These are phyloP conservation scores for Omphalotus olearius DNA, from an alignment of 1,284 basidiomycete species.

Conservation along the genomic window DNA sequence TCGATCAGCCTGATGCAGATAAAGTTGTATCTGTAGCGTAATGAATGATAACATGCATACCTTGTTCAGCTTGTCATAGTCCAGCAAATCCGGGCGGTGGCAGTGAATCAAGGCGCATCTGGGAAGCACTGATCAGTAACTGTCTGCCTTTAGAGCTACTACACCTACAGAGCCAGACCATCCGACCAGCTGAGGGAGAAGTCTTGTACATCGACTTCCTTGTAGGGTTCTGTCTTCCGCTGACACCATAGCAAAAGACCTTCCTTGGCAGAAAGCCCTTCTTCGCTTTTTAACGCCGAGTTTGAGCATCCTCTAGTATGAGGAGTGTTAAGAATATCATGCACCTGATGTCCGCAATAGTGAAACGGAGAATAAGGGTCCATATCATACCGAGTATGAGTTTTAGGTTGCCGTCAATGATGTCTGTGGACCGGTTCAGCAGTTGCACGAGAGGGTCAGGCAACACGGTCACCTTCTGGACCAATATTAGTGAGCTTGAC, in stretches of 20 bases:
- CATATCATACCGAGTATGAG: slow-evolving; percentile 99
- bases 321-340: slow-evolving; percentile 24
- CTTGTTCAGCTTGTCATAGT: slow-evolving; percentile 84
- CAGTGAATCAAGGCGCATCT: slow-evolving; percentile 97
- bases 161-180: slow-evolving; percentile 81
- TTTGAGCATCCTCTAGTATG: neutral
- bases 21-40: neutral
- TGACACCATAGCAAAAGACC: slow-evolving; percentile 97
- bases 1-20: slow-evolving; percentile 51
- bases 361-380: slow-evolving; percentile 95
- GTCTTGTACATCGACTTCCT: slow-evolving; percentile 90
- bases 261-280: slow-evolving; percentile 95
- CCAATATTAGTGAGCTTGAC: slow-evolving; percentile 98
- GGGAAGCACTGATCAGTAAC: slow-evolving; percentile 11
- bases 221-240: slow-evolving; percentile 89
- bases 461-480: slow-evolving; percentile 65
- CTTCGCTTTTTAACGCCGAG: slow-evolving; percentile 63
- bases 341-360: slow-evolving; percentile 95
- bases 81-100: slow-evolving; percentile 91
- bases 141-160: slow-evolving; percentile 26
- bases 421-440: slow-evolving; percentile 54
- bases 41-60: slow-evolving; percentile 29
- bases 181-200: slow-evolving; percentile 93
- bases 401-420: slow-evolving; percentile 96
- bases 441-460: neutral